Evolutionary conservation across 169 alveolate species (phyloP), one percentile per base, ranked within the genome.

Genomic region (Sarcocystis neurona): DNA sequence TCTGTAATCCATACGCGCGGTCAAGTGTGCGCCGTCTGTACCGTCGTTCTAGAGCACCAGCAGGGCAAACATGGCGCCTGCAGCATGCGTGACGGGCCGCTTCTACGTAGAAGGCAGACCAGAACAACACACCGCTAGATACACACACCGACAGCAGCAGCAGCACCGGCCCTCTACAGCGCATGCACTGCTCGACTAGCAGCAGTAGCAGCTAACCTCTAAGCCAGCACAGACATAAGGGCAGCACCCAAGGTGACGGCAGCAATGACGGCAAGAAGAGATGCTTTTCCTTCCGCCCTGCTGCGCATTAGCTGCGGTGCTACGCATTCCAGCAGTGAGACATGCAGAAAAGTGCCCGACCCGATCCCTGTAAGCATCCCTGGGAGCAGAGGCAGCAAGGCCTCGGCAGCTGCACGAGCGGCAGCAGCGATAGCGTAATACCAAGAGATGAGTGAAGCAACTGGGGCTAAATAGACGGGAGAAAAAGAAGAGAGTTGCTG

Each of bases 281-380:
- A 78, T 12, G 41, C 66, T 70, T 56, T 41, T 1, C 79, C 78
- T 37, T 85, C 85, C 20, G 84, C 37, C 20, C 90, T 53, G 30
- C 84, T 27, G 66, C 90, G 43, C 90, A 66, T 78, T 37, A 85
- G 58, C 72, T 85, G 84, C 77, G 84, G 77, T 44, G 90, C 84
- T 4, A 85, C 12, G 43, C 77, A 66, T 58, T 85, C 90, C 20
- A 85, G 44, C 10, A 85, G 84, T n/a, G 84, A 78, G n/a, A 85
- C 90, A 46, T 85, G 90, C 50, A 85, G 48, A 48, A 85, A 85
- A 43, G 84, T 78, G 10, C 90, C 90, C 12, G 90, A n/a, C 32
- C 90, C 90, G 56, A 85, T 41, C 43, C 90, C 90, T 6, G 84
- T 85, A 6, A 85, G 43, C 53, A 70, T 5, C 10, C 90, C 90